Evolutionary conservation across 192 early-diverging fungal species (phyloP).

Genomic region (Rhizophlyctis rosea): DNA sequence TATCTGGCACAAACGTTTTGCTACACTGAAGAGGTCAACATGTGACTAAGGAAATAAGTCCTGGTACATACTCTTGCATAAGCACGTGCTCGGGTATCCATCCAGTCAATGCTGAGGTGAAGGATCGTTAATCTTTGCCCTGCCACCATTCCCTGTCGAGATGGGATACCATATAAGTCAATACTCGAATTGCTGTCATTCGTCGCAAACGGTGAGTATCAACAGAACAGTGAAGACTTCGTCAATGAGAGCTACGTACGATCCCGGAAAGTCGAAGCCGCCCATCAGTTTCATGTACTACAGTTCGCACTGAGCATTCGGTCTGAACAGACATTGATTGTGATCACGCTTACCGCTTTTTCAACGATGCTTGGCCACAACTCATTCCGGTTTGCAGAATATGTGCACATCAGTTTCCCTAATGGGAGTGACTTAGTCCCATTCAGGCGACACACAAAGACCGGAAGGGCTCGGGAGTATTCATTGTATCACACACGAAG

Average conservation of each 20-base stretch:
- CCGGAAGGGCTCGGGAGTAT: too few relatives aligned
- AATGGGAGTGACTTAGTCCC: neutral
- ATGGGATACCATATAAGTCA: constrained; percentile 65
- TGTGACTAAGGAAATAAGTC: neutral
- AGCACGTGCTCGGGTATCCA: constrained; percentile 95
- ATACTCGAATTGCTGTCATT: constrained; percentile 82
- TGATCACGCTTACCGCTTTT: constrained; percentile 73
- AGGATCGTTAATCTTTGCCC: too few relatives aligned
- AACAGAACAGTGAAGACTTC: too few relatives aligned
- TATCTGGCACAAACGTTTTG: constrained; percentile 53
- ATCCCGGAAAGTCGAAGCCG: constrained; percentile 92
- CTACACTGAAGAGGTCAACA: constrained; percentile 25
- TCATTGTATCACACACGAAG: too few relatives aligned
- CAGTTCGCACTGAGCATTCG: too few relatives aligned
- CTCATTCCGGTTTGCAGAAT: constrained; percentile 70
- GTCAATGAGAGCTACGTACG: constrained; percentile 50
- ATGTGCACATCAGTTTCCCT: constrained; percentile 79
- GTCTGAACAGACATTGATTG: too few relatives aligned
- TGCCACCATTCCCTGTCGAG: too few relatives aligned
- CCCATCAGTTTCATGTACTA: constrained; percentile 92
- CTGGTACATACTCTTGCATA: constrained; percentile 59
- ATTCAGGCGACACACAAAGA: too few relatives aligned
- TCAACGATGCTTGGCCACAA: constrained; percentile 85
- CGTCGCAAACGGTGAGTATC: too few relatives aligned
- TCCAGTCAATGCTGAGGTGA: constrained; percentile 73